Percentiles rank a stretch among this genome's conserved stretches.
These are phyloP conservation scores for Chaetomiaceae sp. DNA, from an alignment of 2,329 filamentous ascomycete species.

Conservation along the genomic window DNA sequence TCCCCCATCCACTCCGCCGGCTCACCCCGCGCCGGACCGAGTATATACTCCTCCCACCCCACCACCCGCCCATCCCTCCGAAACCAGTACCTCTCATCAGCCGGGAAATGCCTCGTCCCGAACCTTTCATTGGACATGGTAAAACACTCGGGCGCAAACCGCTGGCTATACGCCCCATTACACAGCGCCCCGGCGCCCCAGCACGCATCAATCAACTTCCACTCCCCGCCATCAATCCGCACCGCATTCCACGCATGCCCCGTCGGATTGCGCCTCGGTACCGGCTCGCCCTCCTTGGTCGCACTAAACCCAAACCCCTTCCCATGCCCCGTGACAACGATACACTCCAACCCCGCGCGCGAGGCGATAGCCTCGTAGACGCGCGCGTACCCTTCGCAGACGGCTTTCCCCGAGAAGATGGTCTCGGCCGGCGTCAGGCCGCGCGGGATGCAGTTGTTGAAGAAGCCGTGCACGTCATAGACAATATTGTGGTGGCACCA, in stretches of 20 bases:
- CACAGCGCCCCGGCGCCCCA: constrained; percentile 80
- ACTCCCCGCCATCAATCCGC: constrained; percentile 76
- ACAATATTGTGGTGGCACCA: constrained; percentile 93
- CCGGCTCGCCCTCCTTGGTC: constrained; percentile 57
- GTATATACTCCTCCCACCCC: constrained; percentile 78
- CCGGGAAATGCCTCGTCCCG: constrained; percentile 73
- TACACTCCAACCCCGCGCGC: constrained; percentile 72
- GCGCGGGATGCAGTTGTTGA: constrained; percentile 61
- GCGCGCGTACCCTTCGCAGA: constrained; percentile 87
- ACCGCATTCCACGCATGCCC: constrained; percentile 94
- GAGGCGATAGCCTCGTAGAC: constrained; percentile 75
- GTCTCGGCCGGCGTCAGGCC: constrained; percentile 65
- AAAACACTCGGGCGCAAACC: constrained; percentile 63
- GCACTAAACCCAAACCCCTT: constrained; percentile 75
- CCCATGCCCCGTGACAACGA: constrained; percentile 72
- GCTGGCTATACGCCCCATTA: constrained; percentile 55
- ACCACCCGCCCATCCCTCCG: constrained; percentile 64
- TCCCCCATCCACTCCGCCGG: constrained; percentile 44
- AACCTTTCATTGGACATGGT: constrained; percentile 70
- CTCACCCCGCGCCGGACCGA: constrained; percentile 52
- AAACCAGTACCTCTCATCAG: constrained; percentile 65
- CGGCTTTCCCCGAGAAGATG: constrained; percentile 72
- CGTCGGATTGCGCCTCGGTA: constrained; percentile 58
- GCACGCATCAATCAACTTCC: constrained; percentile 88
- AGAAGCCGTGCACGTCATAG: constrained; percentile 80